Base-by-base conservation (phyloP, 2,329 filamentous ascomycete genomes). In the Colletotrichum aenigma region DNA sequence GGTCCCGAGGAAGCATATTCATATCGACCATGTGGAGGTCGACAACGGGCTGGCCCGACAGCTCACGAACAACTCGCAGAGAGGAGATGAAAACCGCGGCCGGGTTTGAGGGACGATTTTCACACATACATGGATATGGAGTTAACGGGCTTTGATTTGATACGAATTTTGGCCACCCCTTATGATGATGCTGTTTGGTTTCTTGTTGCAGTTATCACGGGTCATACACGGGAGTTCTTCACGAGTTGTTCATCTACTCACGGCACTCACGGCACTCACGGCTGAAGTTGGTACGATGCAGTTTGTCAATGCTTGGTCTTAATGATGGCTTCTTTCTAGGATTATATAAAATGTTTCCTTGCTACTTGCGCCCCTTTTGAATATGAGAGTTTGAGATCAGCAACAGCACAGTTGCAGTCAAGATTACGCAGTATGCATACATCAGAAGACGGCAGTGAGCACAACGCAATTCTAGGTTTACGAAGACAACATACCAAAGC, bases 21-120 rank as follows among this genome's bases (percentile, higher is more conserved):
- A 83, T n/a, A 78, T 69, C 4, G 75, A 78, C 7, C 75, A 78
- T 18, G 81, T 71, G 13, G 77, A 74, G 61, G 69, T 76, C 21
- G 74, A 67, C 43, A 76, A 76, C 48, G 74, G 70, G 3, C 36
- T 76, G 15, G 48, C 74, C 7, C 56, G 43, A 16, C 74, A 71
- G 28, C 36, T 74, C 21, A 73, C 74, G 12, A 61, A 68, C 15
- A 76, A 32, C 13, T 73, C 74, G 28, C 28, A 52, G 70, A 68
- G 73, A n/a, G 62, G 70, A 7, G 73, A 75, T n/a, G 58, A 71
- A 10, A 30, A 34, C 18, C 73, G 73, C 16, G 70, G 70, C 32
- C 74, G 74, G 34, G 28, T 13, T 26, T 70, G 34, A 67, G 62
- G n/a, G 2, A 21, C n/a, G 12, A 0, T 21, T 7, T 52, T 4